Base-by-base conservation (phyloP, 2,329 filamentous ascomycete species). In the Pezicula carpinea region DNA sequence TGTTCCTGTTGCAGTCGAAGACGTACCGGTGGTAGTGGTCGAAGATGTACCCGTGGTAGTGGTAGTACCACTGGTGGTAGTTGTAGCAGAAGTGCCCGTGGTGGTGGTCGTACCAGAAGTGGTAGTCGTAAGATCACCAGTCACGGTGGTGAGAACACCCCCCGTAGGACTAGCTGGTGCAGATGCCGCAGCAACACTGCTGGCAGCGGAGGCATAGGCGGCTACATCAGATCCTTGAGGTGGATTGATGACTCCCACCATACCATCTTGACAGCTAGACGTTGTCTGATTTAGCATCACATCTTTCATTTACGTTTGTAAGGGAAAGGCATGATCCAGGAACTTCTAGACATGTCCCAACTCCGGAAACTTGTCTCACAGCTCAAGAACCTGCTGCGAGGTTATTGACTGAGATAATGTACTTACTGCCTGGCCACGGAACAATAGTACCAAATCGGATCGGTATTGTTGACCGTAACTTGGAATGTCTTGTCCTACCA, bases 361-460 rank as follows among this genome's bases (percentile, higher is more conserved):
- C n/a, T n/a, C n/a, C n/a, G n/a, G n/a, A n/a, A n/a, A n/a, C n/a
- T n/a, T n/a, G n/a, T n/a, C n/a, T n/a, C n/a, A n/a, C n/a, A n/a
- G n/a, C n/a, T n/a, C n/a, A n/a, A n/a, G n/a, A n/a, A n/a, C n/a
- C n/a, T n/a, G n/a, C n/a, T n/a, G n/a, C n/a, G n/a, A n/a, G n/a
- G n/a, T n/a, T n/a, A n/a, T n/a, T n/a, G n/a, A n/a, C n/a, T n/a
- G n/a, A n/a, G n/a, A n/a, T n/a, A n/a, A n/a, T n/a, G n/a, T n/a
- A 29, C 26, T 29, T 29, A 29, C 26, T 72, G 68, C n/a, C 56
- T 55, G 0, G 23, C 52, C 5, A 63, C 53, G 5, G 65, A 63
- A 54, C 69, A 73, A 55, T 72, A 73, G 51, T 66, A 64, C 66
- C 66, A 72, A 18, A 71, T 64, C n/a, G 69, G 65, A 26, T 66